Percentiles rank a stretch among this genome's conserved stretches.
These are phyloP conservation scores for Stygiomarasmius scandens DNA, from an alignment of 1,284 basidiomycete species.

Conservation along the genomic window DNA sequence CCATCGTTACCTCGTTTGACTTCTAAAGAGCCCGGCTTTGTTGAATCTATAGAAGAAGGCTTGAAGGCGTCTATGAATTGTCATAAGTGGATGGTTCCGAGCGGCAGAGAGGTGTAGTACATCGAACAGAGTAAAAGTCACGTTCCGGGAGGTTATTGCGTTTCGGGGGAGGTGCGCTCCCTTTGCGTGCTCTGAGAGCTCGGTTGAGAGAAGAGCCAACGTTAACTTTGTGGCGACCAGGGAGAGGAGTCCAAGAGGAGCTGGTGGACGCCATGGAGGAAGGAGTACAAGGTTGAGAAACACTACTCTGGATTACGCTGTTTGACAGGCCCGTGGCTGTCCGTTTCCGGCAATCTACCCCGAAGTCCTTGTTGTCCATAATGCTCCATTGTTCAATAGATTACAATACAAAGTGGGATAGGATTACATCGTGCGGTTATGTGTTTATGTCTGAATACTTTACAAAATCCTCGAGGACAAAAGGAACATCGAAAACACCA, in stretches of 20 bases:
- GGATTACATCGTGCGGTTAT: too few species aligned
- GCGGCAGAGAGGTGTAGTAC: slow-evolving; percentile 35
- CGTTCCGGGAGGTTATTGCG: slow-evolving; percentile 52
- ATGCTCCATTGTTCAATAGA: background rate
- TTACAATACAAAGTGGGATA: background rate
- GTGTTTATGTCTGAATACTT: too few species aligned
- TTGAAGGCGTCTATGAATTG: slow-evolving; percentile 66
- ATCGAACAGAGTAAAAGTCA: slow-evolving; percentile 73
- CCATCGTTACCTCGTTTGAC: slow-evolving; percentile 52
- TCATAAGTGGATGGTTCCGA: background rate
- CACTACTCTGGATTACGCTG: background rate
- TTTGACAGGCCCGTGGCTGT: background rate
- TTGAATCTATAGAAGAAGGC: slow-evolving; percentile 66
- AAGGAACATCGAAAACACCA: too few species aligned
- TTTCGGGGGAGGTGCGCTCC: slow-evolving; percentile 42
- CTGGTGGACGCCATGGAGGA: slow-evolving; percentile 44
- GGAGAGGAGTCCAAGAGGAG: slow-evolving; percentile 56
- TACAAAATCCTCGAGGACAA: too few species aligned
- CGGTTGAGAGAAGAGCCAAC: slow-evolving; percentile 61
- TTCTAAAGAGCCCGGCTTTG: slow-evolving; percentile 64
- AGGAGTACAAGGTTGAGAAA: slow-evolving; percentile 24
- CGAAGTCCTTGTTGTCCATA: background rate
- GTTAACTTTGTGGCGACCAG: slow-evolving; percentile 54
- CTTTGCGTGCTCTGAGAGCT: slow-evolving; percentile 63
- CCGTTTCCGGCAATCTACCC: background rate